Percentiles rank a stretch among this genome's conserved stretches.
These are phyloP conservation scores for Flaveria floridana DNA, from an alignment of 140 eudicot genomes.

Conservation along the genomic window DNA sequence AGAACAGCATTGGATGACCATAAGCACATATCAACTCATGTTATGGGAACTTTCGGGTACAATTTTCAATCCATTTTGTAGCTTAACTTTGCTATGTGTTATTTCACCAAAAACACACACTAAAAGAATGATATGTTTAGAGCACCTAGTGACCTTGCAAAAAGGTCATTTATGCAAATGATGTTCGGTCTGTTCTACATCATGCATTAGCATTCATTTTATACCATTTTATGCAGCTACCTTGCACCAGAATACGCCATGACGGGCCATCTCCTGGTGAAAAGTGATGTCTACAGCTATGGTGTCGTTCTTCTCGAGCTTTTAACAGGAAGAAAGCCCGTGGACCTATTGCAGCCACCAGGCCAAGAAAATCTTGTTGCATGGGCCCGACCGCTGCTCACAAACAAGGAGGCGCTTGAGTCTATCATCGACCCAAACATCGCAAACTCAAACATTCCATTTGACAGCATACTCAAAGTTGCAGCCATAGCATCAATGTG, in stretches of 20 bases:
- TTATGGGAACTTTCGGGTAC: slow-evolving; percentile 99
- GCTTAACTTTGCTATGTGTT: neutral
- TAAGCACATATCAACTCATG: slow-evolving; percentile 88
- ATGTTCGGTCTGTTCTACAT: no score
- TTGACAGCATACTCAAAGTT: slow-evolving; percentile 66
- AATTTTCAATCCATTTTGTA: neutral
- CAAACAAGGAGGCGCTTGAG: slow-evolving; percentile 61
- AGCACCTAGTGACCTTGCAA: neutral
- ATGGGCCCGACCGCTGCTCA: slow-evolving; percentile 90
- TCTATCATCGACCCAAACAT: slow-evolving; percentile 55
- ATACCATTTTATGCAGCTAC: slow-evolving; percentile 47
- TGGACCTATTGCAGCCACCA: slow-evolving; percentile 81
- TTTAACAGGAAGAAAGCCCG: slow-evolving; percentile 88
- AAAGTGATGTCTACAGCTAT: slow-evolving; percentile 97
- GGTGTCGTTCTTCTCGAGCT: slow-evolving; percentile 98
- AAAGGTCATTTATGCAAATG: neutral
- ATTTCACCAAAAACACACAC: slow-evolving; percentile 5
- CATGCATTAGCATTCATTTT: neutral
- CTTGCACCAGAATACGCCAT: slow-evolving; percentile 98
- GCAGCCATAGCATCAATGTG: slow-evolving; percentile 99
- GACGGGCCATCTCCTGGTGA: slow-evolving; percentile 97
- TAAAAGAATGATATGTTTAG: neutral
- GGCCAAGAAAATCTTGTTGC: slow-evolving; percentile 96
- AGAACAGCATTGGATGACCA: slow-evolving; percentile 78
- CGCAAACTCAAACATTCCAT: slow-evolving; percentile 41